phyloP scores from a whole-genome alignment of 768 basidiomycete genomes.

The Suillus luteus region DNA sequence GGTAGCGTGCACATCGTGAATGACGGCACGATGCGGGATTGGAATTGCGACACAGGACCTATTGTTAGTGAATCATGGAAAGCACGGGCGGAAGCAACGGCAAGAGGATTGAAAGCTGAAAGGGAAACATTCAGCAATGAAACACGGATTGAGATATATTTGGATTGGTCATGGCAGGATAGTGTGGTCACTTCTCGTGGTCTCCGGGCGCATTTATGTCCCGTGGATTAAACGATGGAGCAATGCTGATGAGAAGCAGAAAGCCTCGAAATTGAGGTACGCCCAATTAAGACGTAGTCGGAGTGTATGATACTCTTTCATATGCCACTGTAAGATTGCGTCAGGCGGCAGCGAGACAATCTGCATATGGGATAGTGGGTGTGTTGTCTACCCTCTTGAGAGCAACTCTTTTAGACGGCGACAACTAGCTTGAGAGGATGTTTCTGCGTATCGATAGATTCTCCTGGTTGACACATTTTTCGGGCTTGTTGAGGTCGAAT shows the following conservation, averaged over 20 bases:
- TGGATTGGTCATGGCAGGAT: not conserved
- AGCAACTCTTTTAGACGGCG: not conserved
- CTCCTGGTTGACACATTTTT: not conserved
- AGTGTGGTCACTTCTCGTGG: not conserved
- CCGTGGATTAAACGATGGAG: not conserved
- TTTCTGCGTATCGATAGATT: not conserved
- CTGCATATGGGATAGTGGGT: not conserved
- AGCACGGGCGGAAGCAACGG: not conserved
- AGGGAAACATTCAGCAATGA: not conserved
- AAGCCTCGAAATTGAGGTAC: not conserved
- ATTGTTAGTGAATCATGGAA: not conserved
- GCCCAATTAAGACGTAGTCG: not conserved
- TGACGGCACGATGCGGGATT: not conserved
- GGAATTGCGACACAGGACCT: not conserved
- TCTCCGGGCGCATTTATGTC: not conserved
- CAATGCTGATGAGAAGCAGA: not conserved
- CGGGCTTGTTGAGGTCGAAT: not conserved
- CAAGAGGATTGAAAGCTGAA: not conserved
- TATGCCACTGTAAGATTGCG: not conserved
- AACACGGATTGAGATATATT: not conserved
- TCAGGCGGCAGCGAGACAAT: not conserved
- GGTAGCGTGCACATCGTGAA: not conserved
- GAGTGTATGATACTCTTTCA: not conserved
- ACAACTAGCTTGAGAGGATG: not conserved
- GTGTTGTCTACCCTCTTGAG: not conserved